Conservation (phyloP, 495 filamentous ascomycete genomes). For the Podospora bellae-mahoneyi region DNA sequence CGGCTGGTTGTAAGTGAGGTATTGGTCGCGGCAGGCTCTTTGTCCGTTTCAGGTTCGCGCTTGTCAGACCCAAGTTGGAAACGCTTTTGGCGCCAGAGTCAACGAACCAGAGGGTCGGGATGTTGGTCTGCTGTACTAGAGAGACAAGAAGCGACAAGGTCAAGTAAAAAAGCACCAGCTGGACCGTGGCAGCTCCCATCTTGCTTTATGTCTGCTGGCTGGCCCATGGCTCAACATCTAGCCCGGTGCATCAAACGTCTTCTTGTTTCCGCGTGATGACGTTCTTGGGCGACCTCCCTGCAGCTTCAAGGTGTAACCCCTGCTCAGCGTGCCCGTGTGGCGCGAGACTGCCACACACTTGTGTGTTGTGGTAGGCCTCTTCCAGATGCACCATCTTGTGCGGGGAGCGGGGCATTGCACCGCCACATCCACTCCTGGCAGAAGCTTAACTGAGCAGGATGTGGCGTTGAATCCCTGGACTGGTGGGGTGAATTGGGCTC, state of each 20-base stretch:
- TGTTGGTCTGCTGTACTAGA: background rate
- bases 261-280: conserved; percentile 17
- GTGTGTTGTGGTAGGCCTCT: background rate
- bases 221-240: conserved; percentile 17
- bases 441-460: background rate
- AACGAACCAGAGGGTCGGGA: conserved; percentile 6
- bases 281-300: conserved; percentile 10
- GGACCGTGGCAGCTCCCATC: background rate
- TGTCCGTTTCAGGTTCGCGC: conserved; percentile 29
- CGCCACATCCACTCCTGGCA: conserved; percentile 15
- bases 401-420: background rate
- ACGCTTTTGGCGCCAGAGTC: conserved; percentile 19
- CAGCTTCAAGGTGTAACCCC: conserved; percentile 1
- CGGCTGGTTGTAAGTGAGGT: background rate
- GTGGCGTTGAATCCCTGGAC: background rate
- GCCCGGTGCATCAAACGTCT: conserved; percentile 7
- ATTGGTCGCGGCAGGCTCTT: conserved; percentile 18
- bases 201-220: conserved; percentile 16
- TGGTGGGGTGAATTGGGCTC: background rate
- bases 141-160: conserved; percentile 6
- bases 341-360: background rate
- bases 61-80: conserved; percentile 19
- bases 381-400: conserved; percentile 7
- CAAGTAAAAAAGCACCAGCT: background rate
- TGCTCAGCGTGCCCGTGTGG: background rate